Conservation (phyloP, 2,329 filamentous ascomycete species). For the Falciphora oryzae region DNA sequence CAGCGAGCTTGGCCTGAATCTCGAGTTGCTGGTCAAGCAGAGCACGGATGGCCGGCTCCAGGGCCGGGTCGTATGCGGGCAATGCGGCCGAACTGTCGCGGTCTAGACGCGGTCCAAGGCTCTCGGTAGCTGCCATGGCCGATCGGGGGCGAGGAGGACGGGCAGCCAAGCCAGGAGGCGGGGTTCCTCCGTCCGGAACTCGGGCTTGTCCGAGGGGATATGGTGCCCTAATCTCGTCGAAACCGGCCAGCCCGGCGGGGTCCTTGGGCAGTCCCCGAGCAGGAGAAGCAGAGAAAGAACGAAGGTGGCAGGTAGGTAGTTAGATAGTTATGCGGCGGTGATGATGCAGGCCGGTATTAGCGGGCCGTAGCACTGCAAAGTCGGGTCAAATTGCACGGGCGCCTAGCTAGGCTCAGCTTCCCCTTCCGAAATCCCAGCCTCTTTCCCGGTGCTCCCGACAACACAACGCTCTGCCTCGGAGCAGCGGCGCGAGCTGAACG, state of each 20-base stretch:
- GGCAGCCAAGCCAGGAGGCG: conserved; percentile 4
- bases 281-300: not conserved
- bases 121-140: conserved; percentile 7
- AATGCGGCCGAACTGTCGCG: conserved; percentile 20
- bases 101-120: conserved; percentile 7
- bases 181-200: not conserved
- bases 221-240: not conserved
- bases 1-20: conserved; percentile 44
- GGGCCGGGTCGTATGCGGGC: conserved; percentile 28
- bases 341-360: not conserved
- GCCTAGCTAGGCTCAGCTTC: not conserved
- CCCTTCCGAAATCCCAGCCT: not conserved
- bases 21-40: conserved; percentile 48
- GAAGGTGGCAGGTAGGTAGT: not conserved
- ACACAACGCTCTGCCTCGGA: not conserved
- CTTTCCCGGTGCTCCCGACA: not conserved
- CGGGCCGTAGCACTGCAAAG: not conserved
- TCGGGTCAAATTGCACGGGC: not conserved
- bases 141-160: not conserved
- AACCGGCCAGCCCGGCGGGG: not conserved
- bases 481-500: not conserved
- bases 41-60: conserved; percentile 38
- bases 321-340: not conserved
- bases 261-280: not conserved
- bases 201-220: not conserved